These are phyloP conservation scores for Actinomucor elegans DNA, from an alignment of 371 early-diverging fungal species.

Conservation along the genomic window DNA sequence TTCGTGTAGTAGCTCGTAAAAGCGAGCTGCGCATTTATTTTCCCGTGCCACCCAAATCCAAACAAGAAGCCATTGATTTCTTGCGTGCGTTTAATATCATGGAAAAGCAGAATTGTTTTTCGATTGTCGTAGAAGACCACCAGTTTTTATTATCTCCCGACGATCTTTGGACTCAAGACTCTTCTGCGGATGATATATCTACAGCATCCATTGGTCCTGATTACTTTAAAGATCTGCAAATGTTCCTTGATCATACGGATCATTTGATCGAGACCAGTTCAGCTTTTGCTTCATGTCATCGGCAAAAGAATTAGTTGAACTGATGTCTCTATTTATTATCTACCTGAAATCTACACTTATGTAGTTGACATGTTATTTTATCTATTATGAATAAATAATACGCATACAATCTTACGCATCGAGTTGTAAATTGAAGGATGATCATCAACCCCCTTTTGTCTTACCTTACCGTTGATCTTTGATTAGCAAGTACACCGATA, in stretches of 20 bases:
- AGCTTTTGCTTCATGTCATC: constrained; percentile 14
- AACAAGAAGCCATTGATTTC: constrained; percentile 6
- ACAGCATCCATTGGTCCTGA: constrained; percentile 30
- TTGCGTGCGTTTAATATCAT: background rate
- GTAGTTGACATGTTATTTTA: no score
- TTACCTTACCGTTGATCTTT: no score
- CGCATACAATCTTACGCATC: background rate
- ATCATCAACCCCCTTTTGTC: no score
- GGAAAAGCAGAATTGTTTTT: background rate
- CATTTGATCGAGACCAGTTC: constrained; percentile 39
- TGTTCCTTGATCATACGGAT: constrained; percentile 48
- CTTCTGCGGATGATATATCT: background rate
- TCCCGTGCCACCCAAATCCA: constrained; percentile 6
- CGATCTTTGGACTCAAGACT: background rate
- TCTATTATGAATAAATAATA: no score
- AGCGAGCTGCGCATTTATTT: constrained; percentile 23
- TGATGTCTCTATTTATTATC: no score
- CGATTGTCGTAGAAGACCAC: background rate
- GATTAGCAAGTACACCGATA: no score
- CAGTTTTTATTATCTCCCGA: background rate
- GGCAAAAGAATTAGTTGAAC: background rate
- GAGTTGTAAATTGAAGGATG: no score
- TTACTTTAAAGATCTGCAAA: constrained; percentile 45
- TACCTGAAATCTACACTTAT: no score
- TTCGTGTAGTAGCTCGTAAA: constrained; percentile 10